phyloP scores from a whole-genome alignment of 2,329 filamentous ascomycete species.

The Xylariaceae sp. region DNA sequence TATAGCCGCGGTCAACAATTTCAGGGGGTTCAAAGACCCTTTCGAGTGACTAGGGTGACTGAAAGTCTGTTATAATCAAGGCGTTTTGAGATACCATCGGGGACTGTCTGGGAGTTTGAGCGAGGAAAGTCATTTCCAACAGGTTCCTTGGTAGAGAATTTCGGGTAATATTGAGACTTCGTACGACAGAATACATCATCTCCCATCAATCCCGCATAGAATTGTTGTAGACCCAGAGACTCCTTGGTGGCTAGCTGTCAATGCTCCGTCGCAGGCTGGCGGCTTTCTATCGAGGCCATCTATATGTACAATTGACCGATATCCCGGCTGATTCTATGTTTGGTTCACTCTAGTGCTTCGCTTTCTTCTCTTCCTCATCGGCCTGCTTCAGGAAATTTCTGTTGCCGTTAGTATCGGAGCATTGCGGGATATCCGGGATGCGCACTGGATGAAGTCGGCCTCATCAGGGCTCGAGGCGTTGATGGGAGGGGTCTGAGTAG shows the following conservation, averaged over 20 bases:
- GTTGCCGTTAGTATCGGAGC: constrained; percentile 19
- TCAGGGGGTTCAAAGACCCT: constrained; percentile 15
- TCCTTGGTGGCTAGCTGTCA: constrained; percentile 7
- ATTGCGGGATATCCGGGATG: constrained; percentile 23
- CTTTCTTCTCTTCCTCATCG: constrained; percentile 45
- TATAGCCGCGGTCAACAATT: constrained; percentile 18
- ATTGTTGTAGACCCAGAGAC: background rate
- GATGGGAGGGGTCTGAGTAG: constrained; percentile 56
- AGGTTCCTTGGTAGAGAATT: constrained; percentile 19
- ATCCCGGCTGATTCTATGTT: constrained; percentile 21
- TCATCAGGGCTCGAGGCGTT: constrained; percentile 65
- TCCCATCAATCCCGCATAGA: constrained; percentile 4
- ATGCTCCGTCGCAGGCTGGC: constrained; percentile 14
- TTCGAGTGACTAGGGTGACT: constrained; percentile 17
- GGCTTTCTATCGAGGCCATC: constrained; percentile 27
- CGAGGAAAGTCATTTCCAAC: constrained; percentile 14
- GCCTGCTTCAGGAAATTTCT: constrained; percentile 53
- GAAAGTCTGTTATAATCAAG: constrained; percentile 17
- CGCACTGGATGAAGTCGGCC: constrained; percentile 67
- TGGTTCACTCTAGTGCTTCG: constrained; percentile 43
- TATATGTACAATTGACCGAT: constrained; percentile 37
- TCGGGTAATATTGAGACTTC: background rate
- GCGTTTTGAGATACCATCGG: constrained; percentile 16
- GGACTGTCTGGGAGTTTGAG: constrained; percentile 22
- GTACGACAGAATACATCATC: constrained; percentile 6